Conservation (phyloP, 805 yeast genomes). For the Wickerhamomyces rabaulensis region DNA sequence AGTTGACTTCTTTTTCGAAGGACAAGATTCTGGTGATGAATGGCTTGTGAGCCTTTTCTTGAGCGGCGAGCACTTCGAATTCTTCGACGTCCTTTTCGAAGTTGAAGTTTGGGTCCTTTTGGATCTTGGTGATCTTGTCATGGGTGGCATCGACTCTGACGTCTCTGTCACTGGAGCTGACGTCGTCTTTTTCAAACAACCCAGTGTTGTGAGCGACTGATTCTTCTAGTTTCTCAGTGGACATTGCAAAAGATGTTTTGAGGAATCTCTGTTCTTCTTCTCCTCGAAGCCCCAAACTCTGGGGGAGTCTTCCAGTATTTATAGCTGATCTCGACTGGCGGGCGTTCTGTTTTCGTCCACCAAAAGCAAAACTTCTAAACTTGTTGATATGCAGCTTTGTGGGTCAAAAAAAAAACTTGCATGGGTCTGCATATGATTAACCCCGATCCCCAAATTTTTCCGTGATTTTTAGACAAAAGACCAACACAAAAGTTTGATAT, state of each 20-base stretch:
- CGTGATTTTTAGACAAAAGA: background rate
- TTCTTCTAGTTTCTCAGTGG: background rate
- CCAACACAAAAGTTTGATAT: background rate
- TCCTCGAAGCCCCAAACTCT: background rate
- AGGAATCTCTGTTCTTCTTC: too few species aligned
- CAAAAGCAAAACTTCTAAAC: background rate
- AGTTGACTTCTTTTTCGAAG: slow-evolving; percentile 35
- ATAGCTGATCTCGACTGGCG: background rate
- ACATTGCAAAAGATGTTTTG: background rate
- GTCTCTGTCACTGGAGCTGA: background rate
- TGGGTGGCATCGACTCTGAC: slow-evolving; percentile 8
- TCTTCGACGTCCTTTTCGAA: slow-evolving; percentile 34
- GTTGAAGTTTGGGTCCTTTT: slow-evolving; percentile 25
- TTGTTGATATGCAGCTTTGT: background rate
- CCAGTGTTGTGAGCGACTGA: background rate
- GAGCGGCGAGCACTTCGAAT: slow-evolving; percentile 25
- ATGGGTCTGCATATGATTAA: background rate
- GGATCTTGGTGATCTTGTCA: slow-evolving; percentile 11
- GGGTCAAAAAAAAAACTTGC: background rate
- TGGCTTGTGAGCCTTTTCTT: slow-evolving; percentile 26
- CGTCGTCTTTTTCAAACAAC: background rate
- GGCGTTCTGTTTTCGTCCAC: background rate
- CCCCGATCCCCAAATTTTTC: background rate
- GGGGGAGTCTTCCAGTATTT: background rate
- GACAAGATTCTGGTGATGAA: slow-evolving; percentile 33